Percentiles rank a stretch among this genome's conserved stretches.
Evolutionary conservation across 495 filamentous ascomycete genomes (phyloP).

Genomic region (Amniculicola lignicola): DNA sequence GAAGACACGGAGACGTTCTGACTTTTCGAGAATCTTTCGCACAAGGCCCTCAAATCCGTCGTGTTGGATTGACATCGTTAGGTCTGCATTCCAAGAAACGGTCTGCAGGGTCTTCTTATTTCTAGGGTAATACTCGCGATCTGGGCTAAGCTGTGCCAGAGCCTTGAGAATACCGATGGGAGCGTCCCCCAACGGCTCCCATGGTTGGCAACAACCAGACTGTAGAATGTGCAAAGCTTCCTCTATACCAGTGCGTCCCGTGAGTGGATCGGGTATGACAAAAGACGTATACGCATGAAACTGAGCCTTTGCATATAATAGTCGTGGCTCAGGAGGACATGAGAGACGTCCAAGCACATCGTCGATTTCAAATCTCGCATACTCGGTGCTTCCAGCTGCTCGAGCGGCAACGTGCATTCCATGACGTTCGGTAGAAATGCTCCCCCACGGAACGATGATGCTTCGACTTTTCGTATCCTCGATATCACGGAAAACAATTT

Average conservation of each 20-base stretch:
- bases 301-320: conserved; percentile 35
- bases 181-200: conserved; percentile 19
- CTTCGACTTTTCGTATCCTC: conserved; percentile 36
- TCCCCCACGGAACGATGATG: conserved; percentile 31
- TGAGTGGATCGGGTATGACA: conserved; percentile 35
- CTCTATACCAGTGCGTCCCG: conserved; percentile 34
- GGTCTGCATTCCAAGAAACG: conserved; percentile 27
- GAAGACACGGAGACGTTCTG: conserved; percentile 34
- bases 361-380: conserved; percentile 41
- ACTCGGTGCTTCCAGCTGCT: conserved; percentile 24
- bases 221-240: conserved; percentile 33
- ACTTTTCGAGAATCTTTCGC: conserved; percentile 33
- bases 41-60: conserved; percentile 43
- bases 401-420: conserved; percentile 42
- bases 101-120: conserved; percentile 27
- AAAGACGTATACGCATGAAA: conserved; percentile 38
- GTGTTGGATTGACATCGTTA: conserved; percentile 53
- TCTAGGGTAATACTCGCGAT: conserved; percentile 33
- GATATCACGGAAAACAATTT: conserved; percentile 46
- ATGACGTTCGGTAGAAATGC: conserved; percentile 6
- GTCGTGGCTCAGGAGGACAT: conserved; percentile 31
- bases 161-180: conserved; percentile 3
- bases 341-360: conserved; percentile 16
- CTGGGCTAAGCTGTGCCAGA: conserved; percentile 30
- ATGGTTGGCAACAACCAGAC: conserved; percentile 32